Conservation (phyloP, 2,329 filamentous ascomycete genomes). For the Paecilomyces dactylethromorphus region DNA sequence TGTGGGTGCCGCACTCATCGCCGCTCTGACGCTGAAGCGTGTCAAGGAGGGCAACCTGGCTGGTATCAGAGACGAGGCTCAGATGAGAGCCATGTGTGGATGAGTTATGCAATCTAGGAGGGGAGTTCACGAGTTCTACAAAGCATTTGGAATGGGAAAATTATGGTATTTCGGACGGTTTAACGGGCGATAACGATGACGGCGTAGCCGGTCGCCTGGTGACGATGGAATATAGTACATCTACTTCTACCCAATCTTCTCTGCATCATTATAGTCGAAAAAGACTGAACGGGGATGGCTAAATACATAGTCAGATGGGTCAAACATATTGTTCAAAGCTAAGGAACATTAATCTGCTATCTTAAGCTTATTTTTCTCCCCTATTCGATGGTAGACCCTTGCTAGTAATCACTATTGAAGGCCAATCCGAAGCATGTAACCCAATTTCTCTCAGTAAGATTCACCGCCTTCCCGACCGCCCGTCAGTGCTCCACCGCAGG, state of each 20-base stretch:
- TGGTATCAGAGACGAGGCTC: constrained; percentile 48
- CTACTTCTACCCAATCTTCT: not conserved
- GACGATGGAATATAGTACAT: not conserved
- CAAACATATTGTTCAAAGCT: not conserved
- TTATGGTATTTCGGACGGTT: not conserved
- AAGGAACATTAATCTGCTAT: not conserved
- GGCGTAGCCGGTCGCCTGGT: not conserved
- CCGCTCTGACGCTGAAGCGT: constrained; percentile 60
- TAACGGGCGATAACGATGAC: not conserved
- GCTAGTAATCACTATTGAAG: too few species aligned
- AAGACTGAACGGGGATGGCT: not conserved
- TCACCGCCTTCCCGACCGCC: not conserved
- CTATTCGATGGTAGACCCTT: too few species aligned
- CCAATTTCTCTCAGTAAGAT: not conserved
- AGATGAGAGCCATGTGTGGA: constrained; percentile 28
- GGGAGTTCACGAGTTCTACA: not conserved
- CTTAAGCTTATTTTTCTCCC: too few species aligned
- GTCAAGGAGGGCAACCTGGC: constrained; percentile 53
- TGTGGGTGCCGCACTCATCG: constrained; percentile 95
- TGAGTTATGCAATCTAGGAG: not conserved
- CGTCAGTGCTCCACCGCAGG: not conserved
- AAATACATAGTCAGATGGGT: not conserved
- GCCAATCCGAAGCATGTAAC: not conserved
- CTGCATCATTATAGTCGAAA: not conserved
- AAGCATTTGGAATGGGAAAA: not conserved